Evolutionary conservation across 2,329 filamentous ascomycete species (phyloP), one percentile per base, ranked within the genome.

Genomic region (Blastomyces gilchristii): DNA sequence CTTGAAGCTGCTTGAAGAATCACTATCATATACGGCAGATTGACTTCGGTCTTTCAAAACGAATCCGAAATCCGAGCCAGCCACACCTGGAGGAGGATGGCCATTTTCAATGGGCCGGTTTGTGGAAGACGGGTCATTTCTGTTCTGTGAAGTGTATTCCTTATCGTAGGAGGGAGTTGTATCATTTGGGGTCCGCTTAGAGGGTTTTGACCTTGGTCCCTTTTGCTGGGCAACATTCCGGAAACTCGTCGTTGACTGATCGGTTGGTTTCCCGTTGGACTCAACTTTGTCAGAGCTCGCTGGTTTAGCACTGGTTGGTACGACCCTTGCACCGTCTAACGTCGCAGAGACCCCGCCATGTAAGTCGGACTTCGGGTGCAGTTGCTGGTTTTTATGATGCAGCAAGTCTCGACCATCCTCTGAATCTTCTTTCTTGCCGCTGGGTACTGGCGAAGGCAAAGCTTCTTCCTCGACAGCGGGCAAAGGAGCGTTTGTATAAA

Each of bases 1-100:
- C 70, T 84, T 88, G 78, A 96, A 96, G 72, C 90, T 96, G 75
- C 89, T 96, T 54, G 77, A 77, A 2, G 78, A 80, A 68, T 90
- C 87, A 69, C 87, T 90, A 37, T 83, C 86, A 67, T 86, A 85
- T 0, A 87, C 80, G 11, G 78, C 82, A 1, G 86, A 82, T 63
- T 78, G 76, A 9, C 85, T 74, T 22, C 3, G 47, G 25, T 22
- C 9, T 28, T 18, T 47, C 9, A 18, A 47, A 11, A 18, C 9
- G 50, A 53, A 61, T 61, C 37, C 47, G 22, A 54, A 41, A 52
- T 50, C 50, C 39, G 16, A 45, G 1, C 11, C 11, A n/a, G 14
- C 25, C 6, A 16, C 25, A 22, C 9, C 28, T 3, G 53, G 18
- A 39, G 16, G 9, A 31, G 16, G n/a, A 39, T 43, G 25, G 7